phyloP scores from a whole-genome alignment of 2,329 filamentous ascomycete species.

The Fusarium albidum region DNA sequence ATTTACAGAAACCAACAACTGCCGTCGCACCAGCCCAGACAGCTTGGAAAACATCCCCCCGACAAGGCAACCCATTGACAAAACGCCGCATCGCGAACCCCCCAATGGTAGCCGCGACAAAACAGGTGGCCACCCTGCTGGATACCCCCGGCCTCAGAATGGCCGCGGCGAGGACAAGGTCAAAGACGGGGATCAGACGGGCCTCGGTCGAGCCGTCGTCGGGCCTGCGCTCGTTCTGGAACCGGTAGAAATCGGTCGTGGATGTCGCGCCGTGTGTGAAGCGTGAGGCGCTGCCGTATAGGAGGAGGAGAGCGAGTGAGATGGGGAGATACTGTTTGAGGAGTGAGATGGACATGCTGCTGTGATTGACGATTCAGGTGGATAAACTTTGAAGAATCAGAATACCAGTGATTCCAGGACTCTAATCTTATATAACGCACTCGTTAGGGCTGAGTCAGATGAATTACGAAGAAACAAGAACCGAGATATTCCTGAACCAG shows the following conservation, averaged over 20 bases:
- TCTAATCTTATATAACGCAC: too few relatives aligned
- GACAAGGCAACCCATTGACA: constrained; percentile 1
- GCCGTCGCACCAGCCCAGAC: constrained; percentile 19
- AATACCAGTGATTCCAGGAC: too few relatives aligned
- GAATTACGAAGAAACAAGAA: too few relatives aligned
- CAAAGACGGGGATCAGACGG: constrained; percentile 13
- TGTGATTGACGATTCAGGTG: too few relatives aligned
- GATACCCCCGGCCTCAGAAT: constrained; percentile 6
- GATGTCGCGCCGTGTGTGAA: constrained; percentile 27
- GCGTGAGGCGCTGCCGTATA: constrained; percentile 29
- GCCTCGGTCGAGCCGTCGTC: constrained; percentile 21
- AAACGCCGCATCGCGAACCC: constrained; percentile 12
- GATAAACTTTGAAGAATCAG: too few relatives aligned
- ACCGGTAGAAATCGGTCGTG: constrained; percentile 13
- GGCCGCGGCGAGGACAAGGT: constrained; percentile 10
- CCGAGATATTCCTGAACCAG: too few relatives aligned
- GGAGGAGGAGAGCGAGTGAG: constrained; percentile 16
- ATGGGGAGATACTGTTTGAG: constrained; percentile 15
- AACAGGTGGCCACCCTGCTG: constrained; percentile 17
- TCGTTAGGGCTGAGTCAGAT: too few relatives aligned
- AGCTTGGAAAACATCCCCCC: constrained; percentile 12
- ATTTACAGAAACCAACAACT: background rate
- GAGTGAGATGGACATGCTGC: background rate
- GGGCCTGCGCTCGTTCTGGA: constrained; percentile 14
- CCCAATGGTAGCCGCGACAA: constrained; percentile 19